Conservation (phyloP, 345 rosid genomes). For the Populus alba region DNA sequence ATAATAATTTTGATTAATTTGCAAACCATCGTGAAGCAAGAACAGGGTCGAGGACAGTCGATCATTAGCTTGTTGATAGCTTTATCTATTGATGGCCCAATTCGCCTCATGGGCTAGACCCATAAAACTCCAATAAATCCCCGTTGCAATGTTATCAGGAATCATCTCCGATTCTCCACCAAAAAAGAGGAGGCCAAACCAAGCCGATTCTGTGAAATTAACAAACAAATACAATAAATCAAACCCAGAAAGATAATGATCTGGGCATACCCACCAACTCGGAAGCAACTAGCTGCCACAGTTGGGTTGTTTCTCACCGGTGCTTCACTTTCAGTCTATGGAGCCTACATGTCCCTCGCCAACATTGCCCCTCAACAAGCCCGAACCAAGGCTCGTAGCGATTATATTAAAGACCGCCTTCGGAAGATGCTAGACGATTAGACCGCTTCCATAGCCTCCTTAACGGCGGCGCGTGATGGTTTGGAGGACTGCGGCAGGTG, state of each 20-base stretch:
- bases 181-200: background rate
- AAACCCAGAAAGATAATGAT: slow-evolving; percentile 36
- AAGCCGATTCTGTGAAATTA: too few species aligned
- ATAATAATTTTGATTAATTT: too few species aligned
- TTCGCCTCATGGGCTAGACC: too few species aligned
- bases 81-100: background rate
- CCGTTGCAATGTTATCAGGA: too few species aligned
- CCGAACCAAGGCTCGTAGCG: slow-evolving; percentile 60
- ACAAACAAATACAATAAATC: background rate
- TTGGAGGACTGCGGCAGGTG: too few species aligned
- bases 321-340: slow-evolving; percentile 43
- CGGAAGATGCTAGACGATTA: slow-evolving; percentile 57
- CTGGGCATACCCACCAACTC: slow-evolving; percentile 68
- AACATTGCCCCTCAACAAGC: slow-evolving; percentile 74
- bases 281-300: slow-evolving; percentile 50
- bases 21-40: too few species aligned
- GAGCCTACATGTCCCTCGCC: slow-evolving; percentile 58
- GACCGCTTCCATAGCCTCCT: background rate
- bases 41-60: too few species aligned
- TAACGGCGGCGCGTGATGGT: too few species aligned
- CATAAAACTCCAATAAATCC: too few species aligned
- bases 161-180: background rate
- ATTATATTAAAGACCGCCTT: slow-evolving; percentile 54
- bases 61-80: too few species aligned
- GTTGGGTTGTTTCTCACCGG: slow-evolving; percentile 44